A percentile compares a stretch with the other conserved stretches of the same genome.
phyloP scores from a whole-genome alignment of 371 early-diverging fungal species.

The Apophysomyces elegans region DNA sequence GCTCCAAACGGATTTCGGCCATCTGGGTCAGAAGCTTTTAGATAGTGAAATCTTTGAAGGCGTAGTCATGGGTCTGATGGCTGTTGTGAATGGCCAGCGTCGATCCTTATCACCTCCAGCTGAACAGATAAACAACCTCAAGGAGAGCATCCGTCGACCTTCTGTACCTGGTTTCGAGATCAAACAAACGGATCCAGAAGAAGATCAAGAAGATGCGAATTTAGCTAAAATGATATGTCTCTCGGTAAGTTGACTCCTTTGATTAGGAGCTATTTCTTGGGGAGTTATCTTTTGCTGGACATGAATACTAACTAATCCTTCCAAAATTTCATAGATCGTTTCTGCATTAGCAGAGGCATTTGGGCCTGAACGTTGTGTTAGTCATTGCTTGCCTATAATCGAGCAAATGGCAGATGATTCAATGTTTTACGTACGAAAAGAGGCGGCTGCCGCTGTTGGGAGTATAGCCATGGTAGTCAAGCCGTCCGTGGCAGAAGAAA shows the following conservation, averaged over 20 bases:
- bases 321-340: conserved; percentile 31
- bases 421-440: conserved; percentile 60
- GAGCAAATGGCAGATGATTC: conserved; percentile 42
- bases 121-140: not conserved
- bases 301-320: not conserved
- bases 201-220: conserved; percentile 36
- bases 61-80: conserved; percentile 35
- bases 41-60: conserved; percentile 50
- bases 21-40: conserved; percentile 29
- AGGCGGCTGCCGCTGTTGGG: conserved; percentile 53
- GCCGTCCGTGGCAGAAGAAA: conserved; percentile 29
- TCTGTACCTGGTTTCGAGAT: conserved; percentile 6
- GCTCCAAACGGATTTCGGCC: conserved; percentile 30
- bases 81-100: conserved; percentile 19
- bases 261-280: not conserved
- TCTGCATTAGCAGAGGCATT: conserved; percentile 41
- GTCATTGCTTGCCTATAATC: conserved; percentile 48
- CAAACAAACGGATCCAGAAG: conserved; percentile 12
- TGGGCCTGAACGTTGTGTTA: conserved; percentile 44
- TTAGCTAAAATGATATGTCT: conserved; percentile 51
- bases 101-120: not conserved
- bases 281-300: not conserved
- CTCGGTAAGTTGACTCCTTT: conserved; percentile 30
- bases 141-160: not conserved
- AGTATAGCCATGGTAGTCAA: conserved; percentile 36